These are phyloP conservation scores for Hypomyces rosellus DNA, from an alignment of 2,329 filamentous ascomycete species.

Conservation along the genomic window DNA sequence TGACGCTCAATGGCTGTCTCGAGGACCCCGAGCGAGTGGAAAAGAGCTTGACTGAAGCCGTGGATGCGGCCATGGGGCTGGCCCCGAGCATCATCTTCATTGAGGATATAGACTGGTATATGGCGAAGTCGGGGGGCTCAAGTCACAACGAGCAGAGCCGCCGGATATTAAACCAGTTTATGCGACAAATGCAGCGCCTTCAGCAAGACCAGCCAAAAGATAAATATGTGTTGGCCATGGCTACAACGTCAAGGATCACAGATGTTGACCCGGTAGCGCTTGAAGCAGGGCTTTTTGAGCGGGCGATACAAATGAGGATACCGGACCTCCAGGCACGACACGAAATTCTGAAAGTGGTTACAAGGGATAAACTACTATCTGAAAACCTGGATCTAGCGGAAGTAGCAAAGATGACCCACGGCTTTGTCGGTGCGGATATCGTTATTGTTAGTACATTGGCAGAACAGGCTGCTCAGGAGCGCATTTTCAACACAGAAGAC, in stretches of 20 bases:
- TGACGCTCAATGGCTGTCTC: conserved; percentile 43
- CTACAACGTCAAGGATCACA: conserved; percentile 84
- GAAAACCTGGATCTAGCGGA: conserved; percentile 65
- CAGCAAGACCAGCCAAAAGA: conserved; percentile 60
- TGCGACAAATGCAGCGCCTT: conserved; percentile 81
- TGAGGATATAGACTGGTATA: conserved; percentile 77
- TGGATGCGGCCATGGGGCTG: conserved; percentile 74
- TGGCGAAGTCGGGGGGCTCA: conserved; percentile 72
- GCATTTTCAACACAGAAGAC: conserved; percentile 25
- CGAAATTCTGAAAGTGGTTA: conserved; percentile 70
- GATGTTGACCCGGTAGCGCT: conserved; percentile 74
- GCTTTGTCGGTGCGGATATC: conserved; percentile 88
- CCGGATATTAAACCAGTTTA: conserved; percentile 74
- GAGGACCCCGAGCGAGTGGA: conserved; percentile 33
- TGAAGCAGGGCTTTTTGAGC: conserved; percentile 70
- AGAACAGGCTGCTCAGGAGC: conserved; percentile 31
- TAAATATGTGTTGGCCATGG: conserved; percentile 81
- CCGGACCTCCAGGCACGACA: conserved; percentile 73
- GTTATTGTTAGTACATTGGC: conserved; percentile 52
- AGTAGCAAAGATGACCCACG: conserved; percentile 79
- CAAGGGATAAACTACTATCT: conserved; percentile 56
- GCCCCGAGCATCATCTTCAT: conserved; percentile 90
- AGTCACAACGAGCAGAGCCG: conserved; percentile 86
- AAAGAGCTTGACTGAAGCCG: conserved; percentile 32
- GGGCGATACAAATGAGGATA: conserved; percentile 80